Base-by-base conservation (phyloP, 176 grass and related monocot genomes). In the Echinochloa phyllopogon region DNA sequence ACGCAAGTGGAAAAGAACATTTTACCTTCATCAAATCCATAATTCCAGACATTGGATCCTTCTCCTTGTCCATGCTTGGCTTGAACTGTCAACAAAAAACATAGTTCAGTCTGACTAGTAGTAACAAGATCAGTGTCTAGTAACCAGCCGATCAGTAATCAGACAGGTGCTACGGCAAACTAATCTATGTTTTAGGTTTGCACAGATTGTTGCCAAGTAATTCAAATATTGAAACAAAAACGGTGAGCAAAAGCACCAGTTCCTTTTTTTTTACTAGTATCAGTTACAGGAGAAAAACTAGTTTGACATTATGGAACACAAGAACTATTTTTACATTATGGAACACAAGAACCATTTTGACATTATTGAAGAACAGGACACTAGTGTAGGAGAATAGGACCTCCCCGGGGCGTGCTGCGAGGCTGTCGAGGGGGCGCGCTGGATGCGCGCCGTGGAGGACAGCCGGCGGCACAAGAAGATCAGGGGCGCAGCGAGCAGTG, bases 1-100 rank as follows among this genome's bases (percentile, higher is more conserved):
- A 63, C 16, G 0, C 27, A 10, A 23, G 33, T 0, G 6, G 17
- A 6, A 9, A 23, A 6, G 39, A 11, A 4, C 6, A 36, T 27
- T 76, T 76, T 87, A 93, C 95, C 93, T 98, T 98, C 93, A 98
- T 95, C 48, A 98, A 89, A 86, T 98, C 85, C 93, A 98, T 95
- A 24, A 95, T 92, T 80, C 95, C 95, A 16, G 95, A 88, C 95
- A 98, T 98, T 6, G 95, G 95, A 59, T 98, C 91, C 80, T 93
- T 93, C 21, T 93, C 89, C 76, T 95, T 94, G 55, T 50, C 91
- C 52, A 86, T 58, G 79, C 85, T 92, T 92, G 91, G 91, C 73
- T 98, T 98, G 47, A 95, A 75, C 93, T 98, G 82, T 72, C 87
- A 75, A 49, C 51, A 36, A 36, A 66, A 66, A 10, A 44, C 39